phyloP scores from a whole-genome alignment of 495 filamentous ascomycete species.

The Talaromyces adpressus region DNA sequence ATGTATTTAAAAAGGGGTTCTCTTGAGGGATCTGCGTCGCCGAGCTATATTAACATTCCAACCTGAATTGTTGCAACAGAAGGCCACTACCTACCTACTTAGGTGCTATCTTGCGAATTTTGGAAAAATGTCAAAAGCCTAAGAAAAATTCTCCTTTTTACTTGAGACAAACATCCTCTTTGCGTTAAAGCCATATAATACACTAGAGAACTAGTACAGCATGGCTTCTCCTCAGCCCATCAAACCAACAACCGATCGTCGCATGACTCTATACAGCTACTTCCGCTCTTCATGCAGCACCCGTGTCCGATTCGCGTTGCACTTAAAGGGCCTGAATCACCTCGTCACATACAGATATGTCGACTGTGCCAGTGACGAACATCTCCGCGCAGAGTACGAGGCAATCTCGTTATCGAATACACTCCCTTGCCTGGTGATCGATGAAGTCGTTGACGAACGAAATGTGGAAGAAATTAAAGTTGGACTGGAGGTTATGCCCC shows the following conservation, averaged over 20 bases:
- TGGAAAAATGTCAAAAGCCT: neutral
- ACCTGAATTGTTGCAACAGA: no score
- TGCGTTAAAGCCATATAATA: neutral
- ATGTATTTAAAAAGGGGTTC: neutral
- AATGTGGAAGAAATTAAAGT: neutral
- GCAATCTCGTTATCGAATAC: neutral
- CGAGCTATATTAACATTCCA: no score
- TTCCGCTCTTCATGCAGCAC: conserved; percentile 49
- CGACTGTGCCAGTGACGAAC: neutral
- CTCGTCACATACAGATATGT: neutral
- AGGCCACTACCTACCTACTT: no score
- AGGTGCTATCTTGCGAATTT: neutral
- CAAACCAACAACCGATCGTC: neutral
- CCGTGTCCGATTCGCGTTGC: conserved; percentile 44
- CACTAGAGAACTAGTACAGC: neutral
- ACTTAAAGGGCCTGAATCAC: conserved; percentile 24
- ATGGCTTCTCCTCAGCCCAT: neutral
- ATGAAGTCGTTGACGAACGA: neutral
- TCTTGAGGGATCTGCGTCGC: neutral
- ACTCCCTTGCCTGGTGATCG: neutral
- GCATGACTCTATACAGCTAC: conserved; percentile 38
- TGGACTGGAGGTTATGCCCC: neutral
- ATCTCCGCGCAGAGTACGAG: neutral
- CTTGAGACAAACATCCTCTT: neutral
- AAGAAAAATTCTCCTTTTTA: neutral